phyloP scores from a whole-genome alignment of 2,329 filamentous ascomycete species.

The Pseudocercospora eumusae region DNA sequence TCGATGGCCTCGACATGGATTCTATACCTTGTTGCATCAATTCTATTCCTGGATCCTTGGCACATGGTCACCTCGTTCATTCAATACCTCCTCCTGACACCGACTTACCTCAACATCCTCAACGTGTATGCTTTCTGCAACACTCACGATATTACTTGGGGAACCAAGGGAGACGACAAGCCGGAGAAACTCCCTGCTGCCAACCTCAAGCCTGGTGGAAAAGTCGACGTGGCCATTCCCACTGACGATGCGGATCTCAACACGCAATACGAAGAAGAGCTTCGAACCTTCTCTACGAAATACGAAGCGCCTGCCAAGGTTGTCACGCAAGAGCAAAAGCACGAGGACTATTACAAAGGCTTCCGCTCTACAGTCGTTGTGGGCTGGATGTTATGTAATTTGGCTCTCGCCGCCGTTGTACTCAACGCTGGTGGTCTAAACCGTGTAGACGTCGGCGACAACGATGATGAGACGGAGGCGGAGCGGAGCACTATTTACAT shows the following conservation, averaged over 20 bases:
- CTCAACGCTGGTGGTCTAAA: conserved; percentile 56
- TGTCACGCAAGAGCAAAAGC: conserved; percentile 68
- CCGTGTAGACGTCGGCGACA: conserved; percentile 35
- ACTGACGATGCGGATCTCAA: conserved; percentile 95
- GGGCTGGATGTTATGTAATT: conserved; percentile 95
- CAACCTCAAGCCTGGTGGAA: conserved; percentile 87
- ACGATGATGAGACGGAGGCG: conserved; percentile 50
- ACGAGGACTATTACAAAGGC: conserved; percentile 98
- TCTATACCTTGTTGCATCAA: conserved; percentile 85
- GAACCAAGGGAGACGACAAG: conserved; percentile 97
- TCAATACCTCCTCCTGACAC: conserved; percentile 92
- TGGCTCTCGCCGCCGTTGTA: conserved; percentile 82
- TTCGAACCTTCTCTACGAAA: conserved; percentile 73
- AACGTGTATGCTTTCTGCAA: conserved; percentile 99
- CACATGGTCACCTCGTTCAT: conserved; percentile 95
- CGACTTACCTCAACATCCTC: conserved; percentile 96
- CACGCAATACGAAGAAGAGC: conserved; percentile 86
- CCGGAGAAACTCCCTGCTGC: conserved; percentile 85
- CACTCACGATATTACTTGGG: conserved; percentile 96
- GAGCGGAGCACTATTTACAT: conserved; percentile 78
- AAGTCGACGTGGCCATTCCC: conserved; percentile 82
- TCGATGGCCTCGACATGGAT: conserved; percentile 90
- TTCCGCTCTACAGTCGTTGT: conserved; percentile 90
- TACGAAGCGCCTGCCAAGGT: conserved; percentile 69
- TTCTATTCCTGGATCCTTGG: conserved; percentile 98